These are phyloP conservation scores for Avena atlantica DNA, from an alignment of 176 grass and related monocot genomes.

Conservation along the genomic window DNA sequence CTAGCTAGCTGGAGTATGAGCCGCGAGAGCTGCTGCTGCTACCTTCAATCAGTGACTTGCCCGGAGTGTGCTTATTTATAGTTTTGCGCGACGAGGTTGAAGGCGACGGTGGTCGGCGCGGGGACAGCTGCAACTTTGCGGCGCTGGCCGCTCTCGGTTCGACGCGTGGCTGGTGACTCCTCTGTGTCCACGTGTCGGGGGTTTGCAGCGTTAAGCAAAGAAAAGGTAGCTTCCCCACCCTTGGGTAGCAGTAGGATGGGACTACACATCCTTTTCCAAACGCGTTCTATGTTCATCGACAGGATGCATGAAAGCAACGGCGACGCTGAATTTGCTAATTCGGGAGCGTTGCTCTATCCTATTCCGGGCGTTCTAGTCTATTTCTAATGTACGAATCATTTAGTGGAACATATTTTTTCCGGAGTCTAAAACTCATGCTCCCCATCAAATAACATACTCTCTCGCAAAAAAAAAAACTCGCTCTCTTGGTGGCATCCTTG, in stretches of 20 bases:
- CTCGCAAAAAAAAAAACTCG: too few species aligned
- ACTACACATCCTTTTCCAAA: background rate
- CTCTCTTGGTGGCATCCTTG: too few species aligned
- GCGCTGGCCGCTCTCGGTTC: background rate
- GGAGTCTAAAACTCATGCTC: too few species aligned
- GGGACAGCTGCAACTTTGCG: conserved; percentile 36
- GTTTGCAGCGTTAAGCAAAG: background rate
- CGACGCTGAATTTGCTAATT: background rate
- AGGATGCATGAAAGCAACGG: background rate
- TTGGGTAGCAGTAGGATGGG: background rate
- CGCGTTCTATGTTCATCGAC: background rate
- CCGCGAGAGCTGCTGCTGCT: background rate
- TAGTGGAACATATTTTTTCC: too few species aligned
- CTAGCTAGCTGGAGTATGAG: background rate
- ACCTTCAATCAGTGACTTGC: background rate
- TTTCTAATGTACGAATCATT: too few species aligned
- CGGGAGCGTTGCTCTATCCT: background rate
- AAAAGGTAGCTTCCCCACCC: background rate
- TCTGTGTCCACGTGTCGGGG: background rate
- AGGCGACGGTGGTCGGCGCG: background rate
- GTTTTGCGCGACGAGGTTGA: background rate
- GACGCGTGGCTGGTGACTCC: background rate
- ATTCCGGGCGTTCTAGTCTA: background rate
- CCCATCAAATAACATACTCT: too few species aligned
- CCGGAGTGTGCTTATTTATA: background rate